Base-by-base conservation (phyloP, 1,284 basidiomycete genomes). In the Thecaphora thlaspeos region DNA sequence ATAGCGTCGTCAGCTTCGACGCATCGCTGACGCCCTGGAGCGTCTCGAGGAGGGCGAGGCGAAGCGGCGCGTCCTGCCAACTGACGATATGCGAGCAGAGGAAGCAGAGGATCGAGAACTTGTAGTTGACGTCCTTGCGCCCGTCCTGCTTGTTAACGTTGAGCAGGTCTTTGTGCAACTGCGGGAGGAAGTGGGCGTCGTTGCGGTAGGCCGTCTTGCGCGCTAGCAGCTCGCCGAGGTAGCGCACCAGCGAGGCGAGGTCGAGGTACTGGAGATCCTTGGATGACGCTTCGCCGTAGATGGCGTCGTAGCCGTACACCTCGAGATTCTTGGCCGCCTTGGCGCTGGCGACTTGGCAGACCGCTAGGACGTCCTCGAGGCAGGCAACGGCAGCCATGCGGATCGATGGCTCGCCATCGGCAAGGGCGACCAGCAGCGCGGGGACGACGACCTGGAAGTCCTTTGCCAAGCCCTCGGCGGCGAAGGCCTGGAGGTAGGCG, bases 381-480 rank as follows among this genome's bases (percentile, higher is more conserved):
- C 86, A 85, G 42, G 83, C 82, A n/a, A 87, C 74, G 5, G 87
- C 87, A 21, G 84, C 85, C 45, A 82, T 80, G 21, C 91, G 83
- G 15, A 87, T 79, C 4, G 73, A 61, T 48, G 77, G 82, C 43
- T 85, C 83, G 0, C 70, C 52, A 64, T 85, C 78, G 61, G 84
- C 82, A 3, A 94, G 70, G 3, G 85, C 84, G 10, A 88, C 81
- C 1, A 96, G 79, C 12, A 95, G 72, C 0, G 86, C 82, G 0
- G 92, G 93, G 1, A 97, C 72, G 14, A 93, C 81, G 0, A 87
- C 87, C 80, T 97, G 94, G 81, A 93, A 94, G 77, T 97, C 83
- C 36, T 71, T 40, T 36, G 53, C 32, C n/a, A 18, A 21, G 8
- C 51, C 46, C 30, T 46, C 44, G 3, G 23, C 28, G 40, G 40